Conservation (phyloP, 2,329 filamentous ascomycete species). For the Microsporum audouinii region DNA sequence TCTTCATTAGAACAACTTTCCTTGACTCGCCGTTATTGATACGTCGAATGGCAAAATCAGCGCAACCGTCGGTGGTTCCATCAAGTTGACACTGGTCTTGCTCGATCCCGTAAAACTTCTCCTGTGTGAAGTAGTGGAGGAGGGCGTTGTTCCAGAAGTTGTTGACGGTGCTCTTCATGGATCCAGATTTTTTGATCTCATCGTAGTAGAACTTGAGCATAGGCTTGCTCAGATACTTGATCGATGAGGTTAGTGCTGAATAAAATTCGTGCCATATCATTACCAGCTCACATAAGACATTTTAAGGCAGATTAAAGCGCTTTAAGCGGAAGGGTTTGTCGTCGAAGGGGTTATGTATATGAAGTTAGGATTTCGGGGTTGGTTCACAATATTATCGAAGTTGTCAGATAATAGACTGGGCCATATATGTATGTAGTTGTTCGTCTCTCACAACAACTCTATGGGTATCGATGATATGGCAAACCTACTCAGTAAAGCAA, state of each 20-base stretch:
- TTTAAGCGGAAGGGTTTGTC: no score
- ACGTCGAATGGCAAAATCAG: slow-evolving; percentile 5
- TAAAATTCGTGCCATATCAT: no score
- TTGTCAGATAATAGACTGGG: no score
- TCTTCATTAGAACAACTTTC: slow-evolving; percentile 7
- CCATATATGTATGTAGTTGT: no score
- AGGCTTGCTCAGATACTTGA: slow-evolving; percentile 5
- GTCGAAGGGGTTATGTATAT: no score
- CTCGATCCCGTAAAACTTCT: slow-evolving; percentile 6
- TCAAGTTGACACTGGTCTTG: slow-evolving; percentile 5
- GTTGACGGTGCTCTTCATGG: slow-evolving; percentile 3
- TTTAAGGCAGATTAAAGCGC: no score
- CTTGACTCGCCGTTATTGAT: slow-evolving; percentile 1
- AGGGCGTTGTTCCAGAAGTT: slow-evolving; percentile 9
- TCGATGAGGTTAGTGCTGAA: neutral
- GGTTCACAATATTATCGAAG: no score
- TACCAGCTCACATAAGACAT: no score
- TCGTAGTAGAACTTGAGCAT: slow-evolving; percentile 7
- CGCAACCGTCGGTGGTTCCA: neutral
- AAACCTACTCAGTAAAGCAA: no score
- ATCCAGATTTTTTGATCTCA: slow-evolving; percentile 5
- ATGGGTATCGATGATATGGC: no score
- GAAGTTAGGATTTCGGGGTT: no score
- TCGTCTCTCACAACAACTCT: no score
- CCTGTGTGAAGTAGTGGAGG: slow-evolving; percentile 6